phyloP scores from a whole-genome alignment of 1,284 basidiomycete genomes.

The Taiwanofungus camphoratus region DNA sequence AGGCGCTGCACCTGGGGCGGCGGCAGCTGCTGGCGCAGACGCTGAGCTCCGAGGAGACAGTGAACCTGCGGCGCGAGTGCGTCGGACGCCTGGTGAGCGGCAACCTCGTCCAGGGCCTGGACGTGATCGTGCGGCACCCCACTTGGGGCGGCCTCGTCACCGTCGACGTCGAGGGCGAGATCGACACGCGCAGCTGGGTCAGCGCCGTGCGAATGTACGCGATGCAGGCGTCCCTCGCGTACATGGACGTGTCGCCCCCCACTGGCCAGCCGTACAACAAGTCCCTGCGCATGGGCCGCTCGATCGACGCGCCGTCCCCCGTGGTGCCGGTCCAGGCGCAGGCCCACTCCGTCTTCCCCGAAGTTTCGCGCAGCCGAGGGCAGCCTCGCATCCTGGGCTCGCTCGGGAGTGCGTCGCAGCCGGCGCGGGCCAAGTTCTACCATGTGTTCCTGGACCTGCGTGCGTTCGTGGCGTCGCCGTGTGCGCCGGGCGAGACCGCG shows the following conservation, averaged over 20 bases:
- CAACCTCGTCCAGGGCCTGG: constrained; percentile 88
- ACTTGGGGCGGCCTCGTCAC: constrained; percentile 85
- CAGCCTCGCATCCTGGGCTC: constrained; percentile 44
- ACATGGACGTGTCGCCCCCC: constrained; percentile 53
- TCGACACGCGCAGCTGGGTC: constrained; percentile 73
- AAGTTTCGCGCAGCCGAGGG: constrained; percentile 39
- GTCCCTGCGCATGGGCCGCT: constrained; percentile 20
- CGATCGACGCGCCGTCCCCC: constrained; percentile 33
- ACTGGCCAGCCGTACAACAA: constrained; percentile 25
- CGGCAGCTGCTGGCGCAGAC: constrained; percentile 88
- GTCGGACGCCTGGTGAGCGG: constrained; percentile 85
- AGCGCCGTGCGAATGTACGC: constrained; percentile 86
- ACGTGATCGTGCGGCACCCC: constrained; percentile 93
- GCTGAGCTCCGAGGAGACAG: constrained; percentile 83
- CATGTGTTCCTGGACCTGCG: constrained; percentile 88
- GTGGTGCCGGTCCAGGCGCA: constrained; percentile 49
- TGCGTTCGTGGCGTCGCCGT: constrained; percentile 88
- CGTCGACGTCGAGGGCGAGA: constrained; percentile 76
- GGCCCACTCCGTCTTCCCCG: constrained; percentile 64
- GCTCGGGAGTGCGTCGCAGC: constrained; percentile 24
- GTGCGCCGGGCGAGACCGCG: constrained; percentile 84
- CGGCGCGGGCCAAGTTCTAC: constrained; percentile 67
- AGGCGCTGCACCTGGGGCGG: constrained; percentile 84
- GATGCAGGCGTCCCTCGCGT: constrained; percentile 80
- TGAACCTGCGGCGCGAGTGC: constrained; percentile 79